Evolutionary conservation across 2,329 filamentous ascomycete species (phyloP).

Genomic region (Exophiala lecanii-corni): DNA sequence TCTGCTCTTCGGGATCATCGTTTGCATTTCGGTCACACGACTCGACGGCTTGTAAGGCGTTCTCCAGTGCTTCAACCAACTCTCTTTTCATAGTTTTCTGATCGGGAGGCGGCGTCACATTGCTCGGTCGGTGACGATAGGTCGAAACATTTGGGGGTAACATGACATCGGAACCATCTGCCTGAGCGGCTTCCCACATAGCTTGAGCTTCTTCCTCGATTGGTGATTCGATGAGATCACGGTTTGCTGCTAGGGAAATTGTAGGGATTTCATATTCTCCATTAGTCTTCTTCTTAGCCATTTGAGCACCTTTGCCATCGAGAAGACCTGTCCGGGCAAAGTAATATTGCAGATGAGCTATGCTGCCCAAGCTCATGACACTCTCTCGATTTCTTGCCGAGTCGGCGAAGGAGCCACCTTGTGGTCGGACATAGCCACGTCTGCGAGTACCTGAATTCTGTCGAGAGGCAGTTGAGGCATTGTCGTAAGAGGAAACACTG

Average conservation of each 20-base stretch:
- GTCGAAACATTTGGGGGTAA: constrained; percentile 96
- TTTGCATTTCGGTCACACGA: constrained; percentile 29
- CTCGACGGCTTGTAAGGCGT: constrained; percentile 63
- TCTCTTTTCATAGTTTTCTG: constrained; percentile 70
- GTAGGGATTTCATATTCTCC: constrained; percentile 37
- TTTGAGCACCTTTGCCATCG: constrained; percentile 85
- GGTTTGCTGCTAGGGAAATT: constrained; percentile 36
- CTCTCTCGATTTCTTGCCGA: constrained; percentile 88
- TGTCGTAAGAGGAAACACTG: constrained; percentile 41
- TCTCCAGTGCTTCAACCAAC: constrained; percentile 62
- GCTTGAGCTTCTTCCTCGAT: constrained; percentile 46
- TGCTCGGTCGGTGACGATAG: constrained; percentile 79
- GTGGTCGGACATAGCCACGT: constrained; percentile 81
- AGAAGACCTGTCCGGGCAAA: constrained; percentile 91
- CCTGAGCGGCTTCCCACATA: constrained; percentile 47
- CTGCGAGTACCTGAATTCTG: constrained; percentile 44
- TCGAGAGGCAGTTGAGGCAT: constrained; percentile 38
- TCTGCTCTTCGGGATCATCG: constrained; percentile 39
- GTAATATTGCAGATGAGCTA: constrained; percentile 96
- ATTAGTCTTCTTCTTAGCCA: constrained; percentile 64
- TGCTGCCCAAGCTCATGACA: constrained; percentile 92
- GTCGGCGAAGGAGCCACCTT: constrained; percentile 82
- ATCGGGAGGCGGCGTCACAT: constrained; percentile 77
- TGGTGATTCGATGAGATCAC: constrained; percentile 45
- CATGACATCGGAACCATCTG: constrained; percentile 69